Evolutionary conservation across 192 early-diverging fungal genomes (phyloP), one percentile per base, ranked within the genome.

Genomic region (Gigaspora rosea): DNA sequence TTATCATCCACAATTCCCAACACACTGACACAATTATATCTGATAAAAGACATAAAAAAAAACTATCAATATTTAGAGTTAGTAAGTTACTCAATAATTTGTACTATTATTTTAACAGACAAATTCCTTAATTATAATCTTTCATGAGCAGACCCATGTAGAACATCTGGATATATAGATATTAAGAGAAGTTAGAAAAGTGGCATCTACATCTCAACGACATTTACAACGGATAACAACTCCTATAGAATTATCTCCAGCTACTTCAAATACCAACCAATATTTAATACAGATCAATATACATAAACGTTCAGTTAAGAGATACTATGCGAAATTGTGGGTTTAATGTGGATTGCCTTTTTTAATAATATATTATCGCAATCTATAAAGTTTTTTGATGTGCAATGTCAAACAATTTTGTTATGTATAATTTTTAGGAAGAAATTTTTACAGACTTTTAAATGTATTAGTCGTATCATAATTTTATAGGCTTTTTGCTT

Each of bases 41-140:
- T 73, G 58, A 15, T 73, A 59, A 22, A 73, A 59, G 71, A 73
- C 1, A n/a, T 70, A 73, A 52, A 59, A 59, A 61, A 73, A 73
- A 73, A 61, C 47, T 73, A 46, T 73, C 36, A 20, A 9, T 4
- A 73, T 57, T 73, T 59, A 73, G 71, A 20, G 50, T 54, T 52
- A 70, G 33, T 73, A 18, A 36, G n/a, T n/a, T n/a, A n/a, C n/a
- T n/a, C n/a, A n/a, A n/a, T 46, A 59, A 10, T 73, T 57, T 46
- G 15, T 4, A 73, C 22, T 73, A 61, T 73, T 57, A 59, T 73
- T 59, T 57, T 59, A 49, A 59, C 4, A 59, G 56, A n/a, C 22
- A 46, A 9, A 8, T 73, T 59, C 8, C 12, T 73, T 59, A 73
- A 36, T 59, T 47, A 73, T 73, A 15, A 73, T 73, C 41, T 73